Percentiles rank a stretch among this genome's conserved stretches.
These are phyloP conservation scores for Angomonas deanei DNA, from an alignment of 208 protist species.

Conservation along the genomic window DNA sequence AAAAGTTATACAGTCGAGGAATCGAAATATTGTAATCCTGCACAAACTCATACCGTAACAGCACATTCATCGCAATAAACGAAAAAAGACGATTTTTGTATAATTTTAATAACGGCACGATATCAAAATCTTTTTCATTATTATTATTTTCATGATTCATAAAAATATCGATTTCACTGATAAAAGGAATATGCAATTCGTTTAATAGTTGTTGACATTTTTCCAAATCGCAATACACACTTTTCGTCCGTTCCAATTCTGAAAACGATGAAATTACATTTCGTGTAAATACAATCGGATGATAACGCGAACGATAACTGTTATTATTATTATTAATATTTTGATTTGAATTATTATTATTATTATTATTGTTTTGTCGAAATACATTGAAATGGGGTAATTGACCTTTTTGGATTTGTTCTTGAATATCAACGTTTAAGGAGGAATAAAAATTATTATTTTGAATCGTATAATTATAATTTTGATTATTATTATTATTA, in stretches of 20 bases:
- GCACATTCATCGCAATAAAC: constrained; percentile 31
- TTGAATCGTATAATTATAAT: neutral
- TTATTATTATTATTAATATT: neutral
- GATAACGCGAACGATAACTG: neutral
- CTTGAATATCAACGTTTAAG: neutral
- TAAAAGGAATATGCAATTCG: neutral
- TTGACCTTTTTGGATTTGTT: neutral
- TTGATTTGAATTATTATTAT: too few relatives aligned
- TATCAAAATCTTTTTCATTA: neutral
- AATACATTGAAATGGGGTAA: neutral
- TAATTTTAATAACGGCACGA: neutral
- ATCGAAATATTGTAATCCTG: constrained; percentile 40
- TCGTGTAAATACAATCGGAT: neutral
- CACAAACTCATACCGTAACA: constrained; percentile 63
- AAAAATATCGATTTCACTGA: neutral
- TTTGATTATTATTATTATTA: neutral
- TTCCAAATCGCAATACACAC: neutral
- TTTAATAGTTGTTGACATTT: neutral
- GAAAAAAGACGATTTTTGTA: neutral
- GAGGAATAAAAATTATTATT: neutral
- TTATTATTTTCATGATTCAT: neutral
- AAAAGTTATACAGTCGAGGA: constrained; percentile 31
- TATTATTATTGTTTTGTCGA: neutral
- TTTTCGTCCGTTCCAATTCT: neutral
- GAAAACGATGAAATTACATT: neutral